Evolutionary conservation across 2,329 filamentous ascomycete species (phyloP).

Genomic region (Triangularia verruculosa): DNA sequence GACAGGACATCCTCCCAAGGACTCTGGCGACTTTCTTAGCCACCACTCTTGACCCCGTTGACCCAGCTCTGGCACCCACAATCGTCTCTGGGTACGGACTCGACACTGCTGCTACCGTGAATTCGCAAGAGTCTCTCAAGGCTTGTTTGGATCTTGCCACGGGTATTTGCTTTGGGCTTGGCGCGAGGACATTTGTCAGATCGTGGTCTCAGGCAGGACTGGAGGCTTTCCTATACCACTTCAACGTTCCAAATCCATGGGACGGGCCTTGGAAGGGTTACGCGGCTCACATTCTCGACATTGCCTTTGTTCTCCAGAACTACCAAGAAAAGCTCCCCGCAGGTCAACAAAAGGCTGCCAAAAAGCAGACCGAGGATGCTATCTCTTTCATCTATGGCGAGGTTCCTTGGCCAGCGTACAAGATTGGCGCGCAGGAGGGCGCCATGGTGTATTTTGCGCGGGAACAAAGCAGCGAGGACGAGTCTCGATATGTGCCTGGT

Average conservation of each 20-base stretch:
- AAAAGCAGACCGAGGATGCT: not conserved
- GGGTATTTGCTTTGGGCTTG: not conserved
- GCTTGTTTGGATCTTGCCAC: not conserved
- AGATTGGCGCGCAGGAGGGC: not conserved
- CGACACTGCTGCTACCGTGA: not conserved
- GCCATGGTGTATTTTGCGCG: not conserved
- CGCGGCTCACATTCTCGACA: conserved; percentile 44
- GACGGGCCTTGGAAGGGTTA: conserved; percentile 40
- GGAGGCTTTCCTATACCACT: conserved; percentile 30
- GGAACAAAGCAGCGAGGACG: not conserved
- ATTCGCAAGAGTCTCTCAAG: not conserved
- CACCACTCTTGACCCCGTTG: not conserved
- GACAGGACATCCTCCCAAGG: not conserved
- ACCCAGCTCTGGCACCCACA: not conserved
- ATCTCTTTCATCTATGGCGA: not conserved
- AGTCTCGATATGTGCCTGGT: not conserved
- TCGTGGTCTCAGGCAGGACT: not conserved
- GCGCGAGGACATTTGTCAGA: not conserved
- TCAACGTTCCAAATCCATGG: conserved; percentile 49
- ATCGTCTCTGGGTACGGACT: not conserved
- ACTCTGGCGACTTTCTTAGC: not conserved
- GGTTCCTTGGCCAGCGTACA: not conserved
- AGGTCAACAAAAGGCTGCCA: not conserved
- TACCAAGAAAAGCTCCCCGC: not conserved
- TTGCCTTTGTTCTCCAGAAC: conserved; percentile 45